Conservation (phyloP, 2,329 filamentous ascomycete species). For the Fusarium sp. region DNA sequence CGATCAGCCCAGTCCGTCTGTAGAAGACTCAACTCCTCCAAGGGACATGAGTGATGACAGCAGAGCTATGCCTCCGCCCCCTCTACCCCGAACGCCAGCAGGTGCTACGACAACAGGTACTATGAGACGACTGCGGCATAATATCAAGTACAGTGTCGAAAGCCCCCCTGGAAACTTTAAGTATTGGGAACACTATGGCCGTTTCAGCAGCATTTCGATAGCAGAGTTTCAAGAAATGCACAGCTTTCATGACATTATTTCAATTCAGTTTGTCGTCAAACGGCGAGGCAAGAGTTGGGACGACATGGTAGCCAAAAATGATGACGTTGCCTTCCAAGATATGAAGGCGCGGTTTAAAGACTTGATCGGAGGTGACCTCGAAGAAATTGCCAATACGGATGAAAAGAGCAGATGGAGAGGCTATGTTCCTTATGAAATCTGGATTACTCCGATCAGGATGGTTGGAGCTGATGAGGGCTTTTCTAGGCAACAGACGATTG, state of each 20-base stretch:
- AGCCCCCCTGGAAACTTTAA: neutral
- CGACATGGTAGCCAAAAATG: neutral
- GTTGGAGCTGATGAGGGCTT: neutral
- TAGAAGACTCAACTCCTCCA: neutral
- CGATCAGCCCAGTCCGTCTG: neutral
- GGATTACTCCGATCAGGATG: neutral
- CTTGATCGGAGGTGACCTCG: slow-evolving; percentile 5
- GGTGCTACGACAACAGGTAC: too few relatives aligned
- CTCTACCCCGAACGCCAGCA: neutral
- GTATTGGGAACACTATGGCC: neutral
- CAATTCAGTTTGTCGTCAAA: slow-evolving; percentile 6
- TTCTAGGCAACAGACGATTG: neutral
- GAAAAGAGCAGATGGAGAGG: neutral
- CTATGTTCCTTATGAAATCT: slow-evolving; percentile 9
- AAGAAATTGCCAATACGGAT: neutral
- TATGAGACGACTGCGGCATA: neutral
- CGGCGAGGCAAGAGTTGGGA: slow-evolving; percentile 25
- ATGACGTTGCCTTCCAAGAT: slow-evolving; percentile 7
- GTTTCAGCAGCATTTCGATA: neutral
- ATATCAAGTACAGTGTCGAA: slow-evolving; percentile 11
- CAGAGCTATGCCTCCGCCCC: slow-evolving; percentile 9
- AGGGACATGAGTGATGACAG: neutral
- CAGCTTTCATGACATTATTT: neutral
- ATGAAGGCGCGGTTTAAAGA: slow-evolving; percentile 17
- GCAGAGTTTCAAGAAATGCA: neutral